Percentiles rank a stretch among this genome's conserved stretches.
These are phyloP conservation scores for Bipolaris cookei DNA, from an alignment of 2,329 filamentous ascomycete species.

Conservation along the genomic window DNA sequence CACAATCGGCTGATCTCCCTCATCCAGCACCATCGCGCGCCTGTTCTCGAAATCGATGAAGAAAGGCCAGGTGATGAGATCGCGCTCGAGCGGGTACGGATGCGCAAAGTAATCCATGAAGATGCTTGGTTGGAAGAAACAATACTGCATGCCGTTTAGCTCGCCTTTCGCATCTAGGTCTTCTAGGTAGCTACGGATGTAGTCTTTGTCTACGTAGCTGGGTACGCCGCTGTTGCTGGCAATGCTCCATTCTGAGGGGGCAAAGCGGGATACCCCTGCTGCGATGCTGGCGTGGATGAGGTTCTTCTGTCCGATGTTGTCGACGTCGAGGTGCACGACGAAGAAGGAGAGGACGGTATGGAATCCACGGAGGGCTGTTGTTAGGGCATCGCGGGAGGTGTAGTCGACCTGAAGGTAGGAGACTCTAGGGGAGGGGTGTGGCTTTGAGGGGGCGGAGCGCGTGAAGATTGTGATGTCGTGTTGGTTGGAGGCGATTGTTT, in stretches of 20 bases:
- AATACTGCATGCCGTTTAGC: slow-evolving; percentile 62
- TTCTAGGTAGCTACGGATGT: slow-evolving; percentile 58
- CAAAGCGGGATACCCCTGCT: slow-evolving; percentile 40
- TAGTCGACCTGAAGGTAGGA: slow-evolving; percentile 57
- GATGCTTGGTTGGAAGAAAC: slow-evolving; percentile 61
- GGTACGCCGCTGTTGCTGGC: slow-evolving; percentile 48
- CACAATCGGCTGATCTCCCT: slow-evolving; percentile 33
- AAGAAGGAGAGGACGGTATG: slow-evolving; percentile 58
- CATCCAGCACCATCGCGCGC: slow-evolving; percentile 39
- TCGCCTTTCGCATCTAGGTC: slow-evolving; percentile 55
- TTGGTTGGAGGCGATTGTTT: slow-evolving; percentile 55
- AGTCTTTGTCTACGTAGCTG: slow-evolving; percentile 61
- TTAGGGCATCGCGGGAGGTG: slow-evolving; percentile 48
- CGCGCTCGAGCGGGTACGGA: slow-evolving; percentile 56
- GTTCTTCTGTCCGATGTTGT: slow-evolving; percentile 36
- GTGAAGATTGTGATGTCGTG: slow-evolving; percentile 62
- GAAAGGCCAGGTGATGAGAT: slow-evolving; percentile 50
- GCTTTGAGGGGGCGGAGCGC: slow-evolving; percentile 43
- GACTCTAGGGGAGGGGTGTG: slow-evolving; percentile 35
- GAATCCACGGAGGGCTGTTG: slow-evolving; percentile 52
- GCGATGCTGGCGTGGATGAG: slow-evolving; percentile 42
- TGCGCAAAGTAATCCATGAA: slow-evolving; percentile 63
- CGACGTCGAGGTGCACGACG: slow-evolving; percentile 33
- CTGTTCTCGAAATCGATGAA: slow-evolving; percentile 41
- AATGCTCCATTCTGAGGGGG: slow-evolving; percentile 42